These are phyloP conservation scores for Blastomyces gilchristii DNA, from an alignment of 2,329 filamentous ascomycete species.

Conservation along the genomic window DNA sequence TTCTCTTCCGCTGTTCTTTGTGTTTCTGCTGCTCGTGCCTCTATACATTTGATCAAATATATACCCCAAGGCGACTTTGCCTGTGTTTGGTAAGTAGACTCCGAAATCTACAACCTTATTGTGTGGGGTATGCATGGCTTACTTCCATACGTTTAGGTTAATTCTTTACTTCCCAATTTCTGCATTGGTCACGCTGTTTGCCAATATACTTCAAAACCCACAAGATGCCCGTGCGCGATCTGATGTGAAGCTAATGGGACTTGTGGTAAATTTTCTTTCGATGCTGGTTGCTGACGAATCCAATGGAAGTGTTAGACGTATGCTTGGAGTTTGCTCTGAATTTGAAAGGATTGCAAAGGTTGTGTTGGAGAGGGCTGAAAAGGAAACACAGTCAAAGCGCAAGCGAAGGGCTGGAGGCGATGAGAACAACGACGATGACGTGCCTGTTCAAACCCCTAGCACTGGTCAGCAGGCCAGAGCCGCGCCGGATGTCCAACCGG, in stretches of 20 bases:
- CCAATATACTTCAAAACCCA: constrained; percentile 92
- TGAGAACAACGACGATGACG: constrained; percentile 19
- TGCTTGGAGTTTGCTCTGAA: constrained; percentile 89
- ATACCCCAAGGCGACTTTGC: constrained; percentile 90
- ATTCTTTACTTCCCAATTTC: constrained; percentile 96
- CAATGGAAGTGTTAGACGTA: constrained; percentile 82
- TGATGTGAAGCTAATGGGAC: constrained; percentile 81
- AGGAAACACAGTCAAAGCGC: constrained; percentile 64
- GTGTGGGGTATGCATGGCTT: constrained; percentile 8
- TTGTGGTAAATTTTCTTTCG: constrained; percentile 84
- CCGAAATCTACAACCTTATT: neutral
- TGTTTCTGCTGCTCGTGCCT: constrained; percentile 82
- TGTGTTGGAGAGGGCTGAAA: constrained; percentile 84
- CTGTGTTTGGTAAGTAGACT: constrained; percentile 70
- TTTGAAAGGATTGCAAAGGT: constrained; percentile 89
- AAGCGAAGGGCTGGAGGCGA: constrained; percentile 70
- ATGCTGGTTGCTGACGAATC: constrained; percentile 83
- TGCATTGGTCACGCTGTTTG: constrained; percentile 86
- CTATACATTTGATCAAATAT: constrained; percentile 89
- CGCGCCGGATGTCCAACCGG: constrained; percentile 7
- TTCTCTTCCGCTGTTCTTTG: constrained; percentile 90
- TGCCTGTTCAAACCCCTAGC: neutral
- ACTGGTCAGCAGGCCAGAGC: neutral
- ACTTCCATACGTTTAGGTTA: constrained; percentile 46
- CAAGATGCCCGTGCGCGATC: constrained; percentile 78